Evolutionary conservation across 768 basidiomycete genomes (phyloP).

Genomic region (Leccinum variicolor): DNA sequence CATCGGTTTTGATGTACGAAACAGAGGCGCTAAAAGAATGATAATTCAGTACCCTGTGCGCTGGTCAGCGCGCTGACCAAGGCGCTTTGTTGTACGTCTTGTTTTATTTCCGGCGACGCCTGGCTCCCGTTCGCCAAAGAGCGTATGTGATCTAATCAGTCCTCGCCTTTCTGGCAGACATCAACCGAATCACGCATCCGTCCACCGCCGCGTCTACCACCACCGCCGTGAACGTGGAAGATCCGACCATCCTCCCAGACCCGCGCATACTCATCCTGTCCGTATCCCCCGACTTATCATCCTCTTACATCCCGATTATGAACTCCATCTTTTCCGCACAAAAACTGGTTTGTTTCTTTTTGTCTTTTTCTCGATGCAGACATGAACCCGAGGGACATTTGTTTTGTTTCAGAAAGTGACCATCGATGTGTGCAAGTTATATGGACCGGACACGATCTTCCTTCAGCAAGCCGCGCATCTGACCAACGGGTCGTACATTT

Average conservation of each 20-base stretch:
- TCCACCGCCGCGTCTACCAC: constrained; percentile 21
- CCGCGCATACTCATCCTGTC: constrained; percentile 77
- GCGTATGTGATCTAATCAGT: not conserved
- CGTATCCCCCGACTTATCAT: constrained; percentile 85
- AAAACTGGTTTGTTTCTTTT: constrained; percentile 65
- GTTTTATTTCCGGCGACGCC: not conserved
- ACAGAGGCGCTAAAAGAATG: constrained; percentile 5
- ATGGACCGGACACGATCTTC: constrained; percentile 88
- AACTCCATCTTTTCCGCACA: constrained; percentile 99
- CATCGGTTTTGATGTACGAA: not conserved
- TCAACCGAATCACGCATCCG: constrained; percentile 52
- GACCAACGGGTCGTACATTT: constrained; percentile 91
- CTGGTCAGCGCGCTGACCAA: constrained; percentile 91
- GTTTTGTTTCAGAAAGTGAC: constrained; percentile 72
- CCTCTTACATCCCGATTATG: constrained; percentile 97
- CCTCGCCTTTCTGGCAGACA: constrained; percentile 51
- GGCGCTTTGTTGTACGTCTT: constrained; percentile 77
- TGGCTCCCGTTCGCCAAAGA: not conserved
- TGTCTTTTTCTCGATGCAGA: not conserved
- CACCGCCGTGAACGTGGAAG: constrained; percentile 21
- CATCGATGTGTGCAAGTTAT: constrained; percentile 93
- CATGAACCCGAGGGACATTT: constrained; percentile 23
- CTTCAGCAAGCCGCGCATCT: constrained; percentile 96
- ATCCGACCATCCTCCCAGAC: constrained; percentile 36
- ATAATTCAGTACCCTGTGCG: constrained; percentile 51